Conservation (phyloP, 306 rosid species). For the Malus asiatica region DNA sequence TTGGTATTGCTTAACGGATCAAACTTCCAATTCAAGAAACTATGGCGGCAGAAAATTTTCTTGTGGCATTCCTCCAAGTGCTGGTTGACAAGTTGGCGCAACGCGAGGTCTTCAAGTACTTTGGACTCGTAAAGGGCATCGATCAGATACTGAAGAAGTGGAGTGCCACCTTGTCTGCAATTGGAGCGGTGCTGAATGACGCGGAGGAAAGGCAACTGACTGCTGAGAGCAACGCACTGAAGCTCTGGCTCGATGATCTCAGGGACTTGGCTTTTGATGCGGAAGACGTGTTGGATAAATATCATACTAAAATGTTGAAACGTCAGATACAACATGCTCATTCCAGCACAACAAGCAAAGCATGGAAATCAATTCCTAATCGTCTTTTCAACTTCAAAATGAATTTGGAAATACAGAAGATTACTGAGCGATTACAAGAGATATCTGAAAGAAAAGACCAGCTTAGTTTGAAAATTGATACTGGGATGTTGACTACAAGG, state of each 20-base stretch:
- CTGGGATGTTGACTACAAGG: not conserved
- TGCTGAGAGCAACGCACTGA: not conserved
- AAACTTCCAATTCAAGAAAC: not conserved
- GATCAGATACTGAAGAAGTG: not conserved
- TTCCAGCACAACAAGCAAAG: too few relatives aligned
- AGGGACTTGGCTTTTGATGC: slow-evolving; percentile 15
- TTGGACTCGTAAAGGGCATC: not conserved
- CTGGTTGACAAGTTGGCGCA: not conserved
- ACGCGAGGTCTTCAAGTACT: not conserved
- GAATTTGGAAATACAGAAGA: too few relatives aligned
- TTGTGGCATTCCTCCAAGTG: not conserved
- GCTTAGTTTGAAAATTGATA: not conserved
- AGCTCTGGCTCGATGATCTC: slow-evolving; percentile 16
- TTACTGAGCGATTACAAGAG: too few relatives aligned
- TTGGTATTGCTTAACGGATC: too few relatives aligned
- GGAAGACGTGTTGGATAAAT: slow-evolving; percentile 25
- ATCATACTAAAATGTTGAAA: not conserved
- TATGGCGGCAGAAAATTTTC: not conserved
- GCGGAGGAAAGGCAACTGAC: slow-evolving; percentile 4
- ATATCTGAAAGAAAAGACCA: not conserved
- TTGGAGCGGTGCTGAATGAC: not conserved
- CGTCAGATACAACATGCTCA: not conserved
- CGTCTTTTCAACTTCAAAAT: too few relatives aligned
- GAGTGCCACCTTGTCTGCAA: not conserved
- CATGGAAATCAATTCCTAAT: too few relatives aligned